Conservation (phyloP, 1,284 basidiomycete species). For the Ceratobasidium sp. region DNA sequence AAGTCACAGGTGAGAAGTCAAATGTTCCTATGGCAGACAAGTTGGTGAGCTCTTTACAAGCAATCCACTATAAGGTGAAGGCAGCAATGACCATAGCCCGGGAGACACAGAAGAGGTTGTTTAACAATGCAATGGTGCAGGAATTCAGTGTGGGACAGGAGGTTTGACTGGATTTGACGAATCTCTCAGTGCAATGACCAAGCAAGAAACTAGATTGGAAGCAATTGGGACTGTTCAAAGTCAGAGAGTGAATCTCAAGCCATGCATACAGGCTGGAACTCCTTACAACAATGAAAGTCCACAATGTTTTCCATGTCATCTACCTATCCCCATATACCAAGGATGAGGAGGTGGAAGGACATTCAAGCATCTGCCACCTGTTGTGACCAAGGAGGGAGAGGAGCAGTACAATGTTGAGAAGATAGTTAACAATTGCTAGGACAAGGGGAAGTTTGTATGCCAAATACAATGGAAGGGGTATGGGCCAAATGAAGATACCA, state of each 20-base stretch:
- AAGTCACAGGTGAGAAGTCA: neutral
- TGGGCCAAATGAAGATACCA: neutral
- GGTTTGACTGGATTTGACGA: neutral
- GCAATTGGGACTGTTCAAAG: slow-evolving; percentile 2
- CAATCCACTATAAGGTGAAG: neutral
- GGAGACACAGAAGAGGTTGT: no score
- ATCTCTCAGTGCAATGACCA: no score
- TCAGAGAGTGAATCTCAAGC: neutral
- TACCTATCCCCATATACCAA: neutral
- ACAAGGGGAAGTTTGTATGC: no score
- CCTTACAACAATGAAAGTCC: neutral
- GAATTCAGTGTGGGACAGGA: neutral
- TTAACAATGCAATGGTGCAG: no score
- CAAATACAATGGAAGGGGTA: no score
- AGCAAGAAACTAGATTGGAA: no score
- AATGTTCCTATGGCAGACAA: neutral
- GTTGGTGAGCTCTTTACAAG: neutral
- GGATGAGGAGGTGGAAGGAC: neutral
- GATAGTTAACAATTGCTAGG: no score
- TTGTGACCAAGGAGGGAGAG: no score
- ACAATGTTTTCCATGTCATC: neutral
- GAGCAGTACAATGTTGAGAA: no score
- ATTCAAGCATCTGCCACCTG: neutral
- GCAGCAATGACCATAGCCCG: neutral
- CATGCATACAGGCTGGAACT: slow-evolving; percentile 24